Evolutionary conservation across 2,329 filamentous ascomycete genomes (phyloP).

Genomic region (Clonostachys rhizophaga): DNA sequence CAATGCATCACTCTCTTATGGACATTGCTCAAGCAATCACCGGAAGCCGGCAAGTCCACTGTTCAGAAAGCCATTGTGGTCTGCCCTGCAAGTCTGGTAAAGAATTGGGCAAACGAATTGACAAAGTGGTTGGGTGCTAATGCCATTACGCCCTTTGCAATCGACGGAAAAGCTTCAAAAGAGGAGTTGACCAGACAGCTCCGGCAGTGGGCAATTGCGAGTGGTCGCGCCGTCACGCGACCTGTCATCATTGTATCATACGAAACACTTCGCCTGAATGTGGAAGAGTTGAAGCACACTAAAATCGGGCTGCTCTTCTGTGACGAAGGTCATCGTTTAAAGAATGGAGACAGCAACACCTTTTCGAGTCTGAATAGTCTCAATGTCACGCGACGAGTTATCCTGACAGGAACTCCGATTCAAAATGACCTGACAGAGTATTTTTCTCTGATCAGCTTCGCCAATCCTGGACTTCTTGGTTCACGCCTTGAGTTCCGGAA

Average conservation of each 20-base stretch:
- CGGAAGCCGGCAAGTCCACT: conserved; percentile 86
- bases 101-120: conserved; percentile 97
- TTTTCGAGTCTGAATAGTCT: conserved; percentile 87
- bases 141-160: conserved; percentile 87
- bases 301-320: conserved; percentile 91
- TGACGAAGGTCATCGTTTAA: conserved; percentile 93
- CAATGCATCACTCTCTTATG: conserved; percentile 97
- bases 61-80: conserved; percentile 97
- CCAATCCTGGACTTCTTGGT: conserved; percentile 88
- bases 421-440: conserved; percentile 99
- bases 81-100: conserved; percentile 91
- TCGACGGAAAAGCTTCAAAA: conserved; percentile 94
- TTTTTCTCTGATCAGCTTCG: conserved; percentile 92
- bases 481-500: conserved; percentile 90
- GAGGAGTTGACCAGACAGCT: conserved; percentile 87
- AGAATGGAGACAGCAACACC: conserved; percentile 94
- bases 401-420: conserved; percentile 93
- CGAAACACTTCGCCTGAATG: conserved; percentile 87
- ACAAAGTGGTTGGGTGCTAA: conserved; percentile 94
- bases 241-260: conserved; percentile 98
- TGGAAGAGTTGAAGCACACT: conserved; percentile 83
- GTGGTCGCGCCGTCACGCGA: conserved; percentile 81
- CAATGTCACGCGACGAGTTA: conserved; percentile 87
- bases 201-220: conserved; percentile 90
- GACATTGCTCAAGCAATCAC: conserved; percentile 93